Evolutionary conservation across 176 grass and related monocot genomes (phyloP).

Genomic region (Aegilops longissima): DNA sequence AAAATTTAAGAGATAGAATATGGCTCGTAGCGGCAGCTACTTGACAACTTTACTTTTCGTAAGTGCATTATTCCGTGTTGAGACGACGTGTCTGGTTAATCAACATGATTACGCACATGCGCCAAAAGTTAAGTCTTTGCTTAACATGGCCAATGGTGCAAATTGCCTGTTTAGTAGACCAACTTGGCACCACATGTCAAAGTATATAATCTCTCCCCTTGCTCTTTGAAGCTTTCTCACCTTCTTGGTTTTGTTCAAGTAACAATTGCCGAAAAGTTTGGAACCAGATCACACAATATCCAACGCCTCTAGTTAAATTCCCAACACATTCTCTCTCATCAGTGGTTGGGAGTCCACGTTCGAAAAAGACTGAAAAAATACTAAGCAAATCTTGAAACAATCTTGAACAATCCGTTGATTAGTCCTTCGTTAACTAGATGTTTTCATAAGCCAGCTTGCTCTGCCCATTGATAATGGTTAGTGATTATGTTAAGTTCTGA

Average conservation of each 20-base stretch:
- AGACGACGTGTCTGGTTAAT: background rate
- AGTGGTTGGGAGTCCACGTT: conserved; percentile 37
- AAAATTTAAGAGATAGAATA: background rate
- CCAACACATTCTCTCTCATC: background rate
- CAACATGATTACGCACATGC: background rate
- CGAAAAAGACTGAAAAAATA: conserved; percentile 1
- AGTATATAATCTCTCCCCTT: background rate
- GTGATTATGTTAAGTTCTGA: background rate
- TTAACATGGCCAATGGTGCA: conserved; percentile 3
- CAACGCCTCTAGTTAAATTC: background rate
- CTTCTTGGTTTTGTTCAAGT: background rate
- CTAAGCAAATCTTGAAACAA: conserved; percentile 22
- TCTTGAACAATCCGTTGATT: conserved; percentile 36
- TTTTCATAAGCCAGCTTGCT: conserved; percentile 32
- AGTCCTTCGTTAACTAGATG: conserved; percentile 21
- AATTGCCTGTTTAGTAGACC: background rate
- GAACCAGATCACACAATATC: background rate
- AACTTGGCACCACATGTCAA: background rate
- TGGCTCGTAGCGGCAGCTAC: background rate
- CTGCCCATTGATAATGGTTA: background rate
- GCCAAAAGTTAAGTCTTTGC: background rate
- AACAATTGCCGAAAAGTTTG: background rate
- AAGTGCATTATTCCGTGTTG: background rate
- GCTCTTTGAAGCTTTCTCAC: background rate
- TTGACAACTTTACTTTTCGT: background rate